Evolutionary conservation across 805 yeast species (phyloP).

Genomic region (Zygoascus ofunaensis): DNA sequence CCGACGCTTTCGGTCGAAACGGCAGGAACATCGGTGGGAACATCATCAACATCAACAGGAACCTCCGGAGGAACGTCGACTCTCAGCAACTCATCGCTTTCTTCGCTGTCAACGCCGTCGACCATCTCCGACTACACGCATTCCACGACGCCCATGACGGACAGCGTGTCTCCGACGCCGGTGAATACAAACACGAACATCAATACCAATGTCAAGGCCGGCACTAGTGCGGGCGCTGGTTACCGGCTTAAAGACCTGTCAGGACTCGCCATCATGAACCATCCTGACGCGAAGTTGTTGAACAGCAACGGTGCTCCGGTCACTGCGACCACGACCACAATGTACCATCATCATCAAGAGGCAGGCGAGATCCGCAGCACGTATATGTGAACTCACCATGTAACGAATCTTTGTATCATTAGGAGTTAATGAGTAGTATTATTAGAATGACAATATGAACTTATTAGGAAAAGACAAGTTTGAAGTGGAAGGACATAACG

Average conservation of each 20-base stretch:
- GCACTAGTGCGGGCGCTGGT: slow-evolving; percentile 5
- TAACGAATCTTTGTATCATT: no score
- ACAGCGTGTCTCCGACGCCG: slow-evolving; percentile 18
- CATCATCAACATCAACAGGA: slow-evolving; percentile 4
- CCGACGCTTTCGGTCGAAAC: no score
- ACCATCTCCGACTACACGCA: slow-evolving; percentile 13
- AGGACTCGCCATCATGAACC: slow-evolving; percentile 10
- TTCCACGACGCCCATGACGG: slow-evolving; percentile 17
- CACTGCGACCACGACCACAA: no score
- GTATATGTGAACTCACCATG: no score
- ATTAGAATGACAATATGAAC: no score
- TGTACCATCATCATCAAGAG: no score
- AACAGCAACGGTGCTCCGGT: no score
- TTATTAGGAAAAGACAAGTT: no score
- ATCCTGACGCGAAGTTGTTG: slow-evolving; percentile 4
- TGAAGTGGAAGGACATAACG: no score
- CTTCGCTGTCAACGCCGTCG: slow-evolving; percentile 9
- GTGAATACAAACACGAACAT: not conserved
- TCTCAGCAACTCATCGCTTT: not conserved
- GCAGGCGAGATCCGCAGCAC: not conserved
- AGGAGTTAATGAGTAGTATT: no score
- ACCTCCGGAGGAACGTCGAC: no score
- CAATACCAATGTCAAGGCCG: slow-evolving; percentile 11
- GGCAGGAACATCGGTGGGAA: not conserved
- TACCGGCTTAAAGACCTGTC: not conserved